These are phyloP conservation scores for Fistulinella cinereoalba DNA, from an alignment of 1,284 basidiomycete genomes.

Conservation along the genomic window DNA sequence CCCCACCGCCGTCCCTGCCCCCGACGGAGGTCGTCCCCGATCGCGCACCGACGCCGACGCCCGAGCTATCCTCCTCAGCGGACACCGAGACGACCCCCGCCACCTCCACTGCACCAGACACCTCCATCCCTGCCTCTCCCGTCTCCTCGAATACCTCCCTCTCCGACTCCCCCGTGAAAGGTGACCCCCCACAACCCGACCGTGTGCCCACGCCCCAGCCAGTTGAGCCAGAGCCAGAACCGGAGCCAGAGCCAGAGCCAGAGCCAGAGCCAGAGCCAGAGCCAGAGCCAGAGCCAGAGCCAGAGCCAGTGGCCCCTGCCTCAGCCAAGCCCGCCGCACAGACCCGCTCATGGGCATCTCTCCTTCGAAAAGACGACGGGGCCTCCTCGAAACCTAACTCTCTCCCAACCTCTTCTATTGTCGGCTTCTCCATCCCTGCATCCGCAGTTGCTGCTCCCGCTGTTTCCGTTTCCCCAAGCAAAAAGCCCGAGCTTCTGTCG, in stretches of 20 bases:
- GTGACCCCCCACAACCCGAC: slow-evolving; percentile 12
- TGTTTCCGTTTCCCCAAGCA: slow-evolving; percentile 40
- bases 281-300: slow-evolving; percentile 2
- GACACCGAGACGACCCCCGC: slow-evolving; percentile 43
- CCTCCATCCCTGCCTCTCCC: slow-evolving; percentile 55
- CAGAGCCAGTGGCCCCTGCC: slow-evolving; percentile 1
- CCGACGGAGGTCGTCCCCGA: slow-evolving; percentile 6
- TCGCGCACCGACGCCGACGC: slow-evolving; percentile 7
- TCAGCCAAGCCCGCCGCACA: slow-evolving; percentile 30
- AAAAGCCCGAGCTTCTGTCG: slow-evolving; percentile 54
- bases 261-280: neutral
- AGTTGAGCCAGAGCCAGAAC: slow-evolving; percentile 6
- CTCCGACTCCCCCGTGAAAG: slow-evolving; percentile 35
- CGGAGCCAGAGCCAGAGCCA: slow-evolving; percentile 2
- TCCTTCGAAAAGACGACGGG: slow-evolving; percentile 49
- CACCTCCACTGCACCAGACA: slow-evolving; percentile 43
- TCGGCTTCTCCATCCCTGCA: slow-evolving; percentile 67
- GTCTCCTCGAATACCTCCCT: slow-evolving; percentile 59
- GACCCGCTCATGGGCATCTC: slow-evolving; percentile 68
- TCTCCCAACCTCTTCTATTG: slow-evolving; percentile 61
- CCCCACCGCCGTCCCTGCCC: slow-evolving; percentile 34
- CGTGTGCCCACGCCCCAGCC: slow-evolving; percentile 14
- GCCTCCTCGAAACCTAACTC: slow-evolving; percentile 40
- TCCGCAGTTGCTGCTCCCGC: slow-evolving; percentile 22
- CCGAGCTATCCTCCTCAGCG: slow-evolving; percentile 35